Percentiles rank a stretch among this genome's conserved stretches.
Conservation (phyloP, 108 stramenopile genomes). For the Cylindrotheca closterium region DNA sequence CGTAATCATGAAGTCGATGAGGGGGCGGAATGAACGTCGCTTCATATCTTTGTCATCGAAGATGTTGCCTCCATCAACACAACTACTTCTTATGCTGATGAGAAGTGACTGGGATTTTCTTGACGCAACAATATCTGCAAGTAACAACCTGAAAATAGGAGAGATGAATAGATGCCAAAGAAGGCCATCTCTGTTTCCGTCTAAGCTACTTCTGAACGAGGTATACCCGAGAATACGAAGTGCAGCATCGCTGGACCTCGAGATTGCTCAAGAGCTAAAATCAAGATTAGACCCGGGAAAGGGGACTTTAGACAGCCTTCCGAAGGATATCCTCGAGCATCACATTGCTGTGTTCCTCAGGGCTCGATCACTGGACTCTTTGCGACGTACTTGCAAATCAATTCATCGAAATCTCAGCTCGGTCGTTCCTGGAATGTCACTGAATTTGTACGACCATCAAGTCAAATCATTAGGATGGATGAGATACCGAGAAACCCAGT, state of each 20-base stretch:
- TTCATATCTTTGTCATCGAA: conserved; percentile 11
- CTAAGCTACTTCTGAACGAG: conserved; percentile 48
- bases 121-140: conserved; percentile 26
- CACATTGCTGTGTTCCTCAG: conserved; percentile 57
- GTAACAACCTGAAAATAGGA: conserved; percentile 10
- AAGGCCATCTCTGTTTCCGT: conserved; percentile 48
- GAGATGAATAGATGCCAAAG: neutral
- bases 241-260: conserved; percentile 16
- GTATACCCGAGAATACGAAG: conserved; percentile 57
- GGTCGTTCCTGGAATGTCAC: conserved; percentile 68
- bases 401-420: conserved; percentile 37
- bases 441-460: conserved; percentile 74
- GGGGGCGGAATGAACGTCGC: neutral
- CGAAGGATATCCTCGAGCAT: conserved; percentile 50
- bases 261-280: neutral
- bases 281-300: neutral
- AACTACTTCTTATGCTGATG: conserved; percentile 58
- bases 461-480: conserved; percentile 75
- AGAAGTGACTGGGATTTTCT: conserved; percentile 65
- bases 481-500: conserved; percentile 54
- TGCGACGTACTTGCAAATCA: conserved; percentile 51
- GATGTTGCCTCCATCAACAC: conserved; percentile 37
- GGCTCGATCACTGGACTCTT: conserved; percentile 52
- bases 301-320: conserved; percentile 20
- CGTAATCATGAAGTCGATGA: neutral